These are phyloP conservation scores for Corchorus olitorius DNA, from an alignment of 345 rosid species.

Conservation along the genomic window DNA sequence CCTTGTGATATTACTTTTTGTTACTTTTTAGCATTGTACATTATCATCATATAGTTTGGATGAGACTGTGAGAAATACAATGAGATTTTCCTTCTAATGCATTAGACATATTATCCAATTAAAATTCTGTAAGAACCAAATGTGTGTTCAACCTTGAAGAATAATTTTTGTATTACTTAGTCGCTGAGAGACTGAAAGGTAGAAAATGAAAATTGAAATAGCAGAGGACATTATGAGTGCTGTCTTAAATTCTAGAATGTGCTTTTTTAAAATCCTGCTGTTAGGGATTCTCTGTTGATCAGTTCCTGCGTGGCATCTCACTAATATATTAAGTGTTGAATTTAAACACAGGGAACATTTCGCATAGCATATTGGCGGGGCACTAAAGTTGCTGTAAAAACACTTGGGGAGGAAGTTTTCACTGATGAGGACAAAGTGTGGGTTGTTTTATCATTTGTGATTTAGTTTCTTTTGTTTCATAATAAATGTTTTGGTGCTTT, in stretches of 20 bases:
- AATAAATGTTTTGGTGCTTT: background rate
- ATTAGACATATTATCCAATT: background rate
- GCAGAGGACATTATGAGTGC: background rate
- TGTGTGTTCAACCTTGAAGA: background rate
- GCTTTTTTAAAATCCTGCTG: background rate
- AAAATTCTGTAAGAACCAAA: background rate
- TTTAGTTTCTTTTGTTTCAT: slow-evolving; percentile 3
- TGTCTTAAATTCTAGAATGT: background rate
- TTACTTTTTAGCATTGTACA: background rate
- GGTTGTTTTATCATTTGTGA: slow-evolving; percentile 31
- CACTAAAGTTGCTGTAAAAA: slow-evolving; percentile 78
- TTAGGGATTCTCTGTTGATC: background rate
- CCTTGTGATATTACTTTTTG: background rate
- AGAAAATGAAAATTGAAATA: background rate
- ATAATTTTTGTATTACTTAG: background rate
- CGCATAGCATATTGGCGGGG: slow-evolving; percentile 85
- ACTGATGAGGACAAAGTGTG: slow-evolving; percentile 77
- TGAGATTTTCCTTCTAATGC: background rate
- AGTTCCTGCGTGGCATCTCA: background rate
- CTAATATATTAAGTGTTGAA: background rate
- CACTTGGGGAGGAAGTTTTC: slow-evolving; percentile 73
- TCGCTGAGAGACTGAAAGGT: background rate
- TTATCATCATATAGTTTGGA: background rate
- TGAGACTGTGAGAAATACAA: background rate
- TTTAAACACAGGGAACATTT: slow-evolving; percentile 65